These are phyloP conservation scores for Hanseniaspora sp. DNA, from an alignment of 1,139 yeast genomes.

Conservation along the genomic window DNA sequence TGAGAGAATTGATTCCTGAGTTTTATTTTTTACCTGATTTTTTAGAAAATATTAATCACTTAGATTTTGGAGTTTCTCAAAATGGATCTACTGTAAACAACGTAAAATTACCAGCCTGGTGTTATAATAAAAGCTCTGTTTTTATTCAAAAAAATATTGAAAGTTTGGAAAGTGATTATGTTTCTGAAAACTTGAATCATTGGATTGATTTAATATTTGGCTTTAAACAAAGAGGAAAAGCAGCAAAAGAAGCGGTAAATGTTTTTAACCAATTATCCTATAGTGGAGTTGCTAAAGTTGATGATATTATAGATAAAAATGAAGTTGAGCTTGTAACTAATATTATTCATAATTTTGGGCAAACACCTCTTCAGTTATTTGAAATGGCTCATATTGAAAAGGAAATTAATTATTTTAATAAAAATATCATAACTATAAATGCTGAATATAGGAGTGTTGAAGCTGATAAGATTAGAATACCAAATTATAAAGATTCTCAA, in stretches of 20 bases:
- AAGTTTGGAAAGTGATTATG: conserved; percentile 73
- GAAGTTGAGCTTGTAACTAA: conserved; percentile 70
- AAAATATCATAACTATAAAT: background rate
- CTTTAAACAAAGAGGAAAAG: conserved; percentile 57
- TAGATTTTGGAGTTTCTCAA: conserved; percentile 59
- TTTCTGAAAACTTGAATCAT: conserved; percentile 56
- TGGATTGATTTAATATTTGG: conserved; percentile 87
- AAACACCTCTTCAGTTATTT: conserved; percentile 68
- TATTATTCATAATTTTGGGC: conserved; percentile 81
- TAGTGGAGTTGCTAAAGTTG: conserved; percentile 70
- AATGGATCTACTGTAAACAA: conserved; percentile 48
- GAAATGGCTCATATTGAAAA: conserved; percentile 49
- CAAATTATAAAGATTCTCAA: background rate
- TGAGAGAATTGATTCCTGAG: conserved; percentile 75
- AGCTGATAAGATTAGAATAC: background rate
- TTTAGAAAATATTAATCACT: conserved; percentile 48
- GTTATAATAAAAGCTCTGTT: conserved; percentile 57
- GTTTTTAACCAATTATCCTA: conserved; percentile 76
- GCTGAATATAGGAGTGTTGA: background rate
- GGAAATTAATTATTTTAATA: conserved; percentile 24
- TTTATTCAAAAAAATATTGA: conserved; percentile 65
- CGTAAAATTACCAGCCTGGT: conserved; percentile 74
- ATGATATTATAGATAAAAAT: conserved; percentile 55
- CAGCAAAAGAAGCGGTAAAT: conserved; percentile 54
- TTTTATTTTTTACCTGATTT: conserved; percentile 73